Conservation (phyloP, 176 grass and related monocot genomes). For the Aegilops bicornis region DNA sequence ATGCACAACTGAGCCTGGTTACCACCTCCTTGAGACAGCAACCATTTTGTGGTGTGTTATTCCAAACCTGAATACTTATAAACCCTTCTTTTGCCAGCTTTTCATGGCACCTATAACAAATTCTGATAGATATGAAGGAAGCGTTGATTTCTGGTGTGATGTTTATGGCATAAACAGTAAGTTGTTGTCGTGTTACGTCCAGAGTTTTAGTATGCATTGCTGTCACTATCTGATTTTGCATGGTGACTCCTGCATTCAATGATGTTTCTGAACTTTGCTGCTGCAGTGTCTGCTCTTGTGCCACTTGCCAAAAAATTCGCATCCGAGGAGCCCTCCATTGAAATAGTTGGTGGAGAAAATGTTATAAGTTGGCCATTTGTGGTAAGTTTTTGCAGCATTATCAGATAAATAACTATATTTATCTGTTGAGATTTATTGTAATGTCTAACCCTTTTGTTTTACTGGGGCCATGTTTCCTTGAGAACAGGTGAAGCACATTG, state of each 20-base stretch:
- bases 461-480: slow-evolving; percentile 6
- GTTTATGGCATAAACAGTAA: slow-evolving; percentile 96
- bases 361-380: slow-evolving; percentile 91
- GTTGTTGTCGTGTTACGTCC: slow-evolving; percentile 15
- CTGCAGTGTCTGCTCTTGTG: slow-evolving; percentile 83
- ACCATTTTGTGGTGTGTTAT: too few species aligned
- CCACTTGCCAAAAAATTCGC: slow-evolving; percentile 82
- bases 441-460: neutral
- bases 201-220: neutral
- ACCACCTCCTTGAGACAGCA: neutral
- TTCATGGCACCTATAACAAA: slow-evolving; percentile 96
- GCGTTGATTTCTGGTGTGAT: slow-evolving; percentile 84
- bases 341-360: slow-evolving; percentile 59
- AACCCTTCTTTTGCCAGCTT: slow-evolving; percentile 46
- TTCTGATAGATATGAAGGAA: slow-evolving; percentile 71
- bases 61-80: slow-evolving; percentile 18
- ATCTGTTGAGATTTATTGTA: slow-evolving; percentile 8
- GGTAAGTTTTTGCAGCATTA: slow-evolving; percentile 46
- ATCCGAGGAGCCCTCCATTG: slow-evolving; percentile 86
- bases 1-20: slow-evolving; percentile 10
- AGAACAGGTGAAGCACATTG: slow-evolving; percentile 68
- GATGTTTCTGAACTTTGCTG: slow-evolving; percentile 16
- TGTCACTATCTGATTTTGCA: neutral
- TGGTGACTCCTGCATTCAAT: neutral
- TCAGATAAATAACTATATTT: slow-evolving; percentile 10